Base-by-base conservation (phyloP, 2,329 filamentous ascomycete genomes). In the Penicillium sp. region DNA sequence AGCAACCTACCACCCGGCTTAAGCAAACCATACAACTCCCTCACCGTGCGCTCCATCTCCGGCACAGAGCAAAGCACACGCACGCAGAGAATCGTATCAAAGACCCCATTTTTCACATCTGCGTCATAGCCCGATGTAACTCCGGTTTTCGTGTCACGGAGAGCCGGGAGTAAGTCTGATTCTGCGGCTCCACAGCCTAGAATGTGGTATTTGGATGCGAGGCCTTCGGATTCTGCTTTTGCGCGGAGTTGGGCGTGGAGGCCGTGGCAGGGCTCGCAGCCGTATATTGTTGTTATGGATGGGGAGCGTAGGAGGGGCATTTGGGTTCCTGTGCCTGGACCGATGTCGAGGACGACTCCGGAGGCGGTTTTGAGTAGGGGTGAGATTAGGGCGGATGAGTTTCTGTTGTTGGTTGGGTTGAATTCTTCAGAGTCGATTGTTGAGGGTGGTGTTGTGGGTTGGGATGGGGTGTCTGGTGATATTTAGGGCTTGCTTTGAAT, bases 21-120 rank as follows among this genome's bases (percentile, higher is more conserved):
- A 33, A 82, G 60, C 51, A 82, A 58, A 0, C 57, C 58, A 59
- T 81, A 81, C 32, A 82, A 54, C 1, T 74, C 72, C 1, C 62
- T 59, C 13, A 75, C 67, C 2, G 77, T 78, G 43, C 70, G 64
- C 42, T 75, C 68, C 20, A 74, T 68, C 37, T 74, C 61, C 0
- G 78, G 76, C 7, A 82, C 75, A 3, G 77, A 77, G 54, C 80
- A 83, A 2, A 82, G 64, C 1, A 81, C 79, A 0, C 79, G 70
- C 8, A 80, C 66, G 50, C 76, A 78, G 42, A 79, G 66, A 41
- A 82, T 78, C 10, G 77, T 77, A 57, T 83, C 80, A 40, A 82
- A 80, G 0, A 80, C 56, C 0, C 73, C 74, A 2, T 62, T 62
- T 28, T 56, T 51, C 0, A 57, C 38, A 6, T 63, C 46, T 3